Base-by-base conservation (phyloP, 2,329 filamentous ascomycete genomes). In the Penicillium rolfsii region DNA sequence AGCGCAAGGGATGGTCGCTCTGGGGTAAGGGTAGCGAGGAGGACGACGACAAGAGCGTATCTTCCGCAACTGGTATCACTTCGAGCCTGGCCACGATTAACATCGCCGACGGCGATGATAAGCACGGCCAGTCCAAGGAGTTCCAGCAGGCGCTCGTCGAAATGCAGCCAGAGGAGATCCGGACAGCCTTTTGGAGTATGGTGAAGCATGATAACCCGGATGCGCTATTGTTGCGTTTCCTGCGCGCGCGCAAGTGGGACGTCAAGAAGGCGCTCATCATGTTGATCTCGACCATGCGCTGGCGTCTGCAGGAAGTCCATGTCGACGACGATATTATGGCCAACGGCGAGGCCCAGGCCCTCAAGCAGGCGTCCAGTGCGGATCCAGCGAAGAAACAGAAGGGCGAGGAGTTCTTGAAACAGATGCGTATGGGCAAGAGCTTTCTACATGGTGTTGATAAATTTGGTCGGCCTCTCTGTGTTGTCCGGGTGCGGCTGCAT, bases 201-300 rank as follows among this genome's bases (percentile, higher is more conserved):
- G 86, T 94, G 60, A 99, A 98, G 81, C 89, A 95, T 71, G 95
- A 99, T 73, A 87, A 98, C 73, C 95, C 95, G 0, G 95, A 99
- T 78, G 90, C 89, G 2, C 81, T 96, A 19, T 80, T 94, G 16
- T 80, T 97, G 59, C 87, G 93, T 45, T 97, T 96, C 76, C 81
- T 97, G 59, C 84, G 93, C 55, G 93, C 93, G n/a, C 85, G 93
- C 49, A 96, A 96, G 78, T 99, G 95, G 95, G 92, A 99, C 73
- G 88, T 97, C 19, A 89, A 97, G 55, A 93, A 92, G 74, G 95
- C 95, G 4, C 83, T 98, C 28, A 85, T 97, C 67, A 99, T 99
- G 95, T 81, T 97, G 76, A 85, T 99, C 46, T 92, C 92, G 2
- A 97, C 95, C 0, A 91, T 98, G 85, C 90, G 91, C 75, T 99